Evolutionary conservation across 2,329 filamentous ascomycete species (phyloP).

Genomic region (Botrytis cinerea): DNA sequence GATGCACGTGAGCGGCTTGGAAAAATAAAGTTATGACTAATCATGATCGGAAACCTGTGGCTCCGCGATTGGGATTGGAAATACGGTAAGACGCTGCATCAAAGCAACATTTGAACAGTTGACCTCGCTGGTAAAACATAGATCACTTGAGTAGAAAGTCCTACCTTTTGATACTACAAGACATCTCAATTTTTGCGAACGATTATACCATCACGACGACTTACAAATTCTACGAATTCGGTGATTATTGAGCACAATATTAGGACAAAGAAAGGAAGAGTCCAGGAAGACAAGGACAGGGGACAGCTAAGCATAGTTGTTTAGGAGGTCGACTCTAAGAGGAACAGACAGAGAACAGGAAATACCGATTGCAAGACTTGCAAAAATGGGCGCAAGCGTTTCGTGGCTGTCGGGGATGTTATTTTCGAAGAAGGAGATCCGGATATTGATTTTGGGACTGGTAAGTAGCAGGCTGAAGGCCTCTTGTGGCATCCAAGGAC

Average conservation of each 20-base stretch:
- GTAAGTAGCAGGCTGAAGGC: slow-evolving; percentile 55
- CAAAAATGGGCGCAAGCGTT: slow-evolving; percentile 61
- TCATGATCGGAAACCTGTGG: slow-evolving; percentile 10
- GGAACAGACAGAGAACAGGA: slow-evolving; percentile 9
- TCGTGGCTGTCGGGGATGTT: slow-evolving; percentile 72
- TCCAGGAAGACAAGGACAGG: slow-evolving; percentile 20
- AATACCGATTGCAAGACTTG: slow-evolving; percentile 21
- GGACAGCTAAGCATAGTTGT: slow-evolving; percentile 24
- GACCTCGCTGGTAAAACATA: slow-evolving; percentile 18
- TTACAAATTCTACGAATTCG: background rate
- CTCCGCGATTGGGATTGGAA: slow-evolving; percentile 20
- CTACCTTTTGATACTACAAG: background rate
- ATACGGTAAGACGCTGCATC: slow-evolving; percentile 20
- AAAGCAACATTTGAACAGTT: slow-evolving; percentile 21
- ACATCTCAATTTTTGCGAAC: background rate
- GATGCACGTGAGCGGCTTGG: background rate
- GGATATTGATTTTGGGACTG: slow-evolving; percentile 91
- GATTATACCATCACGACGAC: background rate
- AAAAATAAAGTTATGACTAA: slow-evolving; percentile 16
- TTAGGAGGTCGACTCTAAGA: slow-evolving; percentile 7
- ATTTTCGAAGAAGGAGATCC: slow-evolving; percentile 96
- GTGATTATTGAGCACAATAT: slow-evolving; percentile 15
- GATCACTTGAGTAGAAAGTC: slow-evolving; percentile 16
- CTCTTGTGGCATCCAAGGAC: slow-evolving; percentile 12
- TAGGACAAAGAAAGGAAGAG: slow-evolving; percentile 13